Percentiles rank a stretch among this genome's conserved stretches.
Conservation (phyloP, 106 monocot genomes). For the Phalaenopsis equestris region DNA sequence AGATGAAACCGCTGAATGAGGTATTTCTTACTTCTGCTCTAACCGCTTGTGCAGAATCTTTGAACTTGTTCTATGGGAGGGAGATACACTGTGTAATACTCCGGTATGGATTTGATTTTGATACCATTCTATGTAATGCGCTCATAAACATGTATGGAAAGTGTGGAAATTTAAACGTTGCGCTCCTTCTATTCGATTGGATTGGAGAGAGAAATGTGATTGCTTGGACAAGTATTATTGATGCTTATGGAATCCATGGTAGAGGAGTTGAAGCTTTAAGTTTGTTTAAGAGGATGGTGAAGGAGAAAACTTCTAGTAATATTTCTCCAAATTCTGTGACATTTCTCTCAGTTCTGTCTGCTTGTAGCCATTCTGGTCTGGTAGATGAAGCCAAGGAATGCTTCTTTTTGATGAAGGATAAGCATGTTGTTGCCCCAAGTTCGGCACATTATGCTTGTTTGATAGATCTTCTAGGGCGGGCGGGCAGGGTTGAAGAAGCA, state of each 20-base stretch:
- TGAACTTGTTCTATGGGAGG: slow-evolving; percentile 24
- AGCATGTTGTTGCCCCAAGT: slow-evolving; percentile 23
- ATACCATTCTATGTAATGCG: slow-evolving; percentile 28
- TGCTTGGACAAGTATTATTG: slow-evolving; percentile 49
- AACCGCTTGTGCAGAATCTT: slow-evolving; percentile 21
- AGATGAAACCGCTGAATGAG: slow-evolving; percentile 10
- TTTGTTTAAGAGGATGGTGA: slow-evolving; percentile 28
- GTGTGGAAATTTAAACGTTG: slow-evolving; percentile 22
- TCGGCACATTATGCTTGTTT: slow-evolving; percentile 51
- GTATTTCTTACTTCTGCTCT: slow-evolving; percentile 22
- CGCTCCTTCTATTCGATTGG: slow-evolving; percentile 9
- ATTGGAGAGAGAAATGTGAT: slow-evolving; percentile 23
- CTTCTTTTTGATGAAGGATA: slow-evolving; percentile 28
- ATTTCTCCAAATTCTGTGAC: slow-evolving; percentile 30
- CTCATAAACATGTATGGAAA: slow-evolving; percentile 43
- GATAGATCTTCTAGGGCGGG: slow-evolving; percentile 38
- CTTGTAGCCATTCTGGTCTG: slow-evolving; percentile 41
- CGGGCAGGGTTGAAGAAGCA: slow-evolving; percentile 38
- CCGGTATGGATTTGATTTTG: slow-evolving; percentile 15
- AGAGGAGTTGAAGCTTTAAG: slow-evolving; percentile 20
- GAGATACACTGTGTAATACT: slow-evolving; percentile 34
- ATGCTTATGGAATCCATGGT: slow-evolving; percentile 42
- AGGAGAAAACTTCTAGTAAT: background rate
- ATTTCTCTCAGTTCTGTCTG: slow-evolving; percentile 36
- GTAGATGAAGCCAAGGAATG: slow-evolving; percentile 22